A percentile compares a stretch with the other conserved stretches of the same genome.
Conservation (phyloP, 2,329 filamentous ascomycete species). For the Xylariaceae sp. region DNA sequence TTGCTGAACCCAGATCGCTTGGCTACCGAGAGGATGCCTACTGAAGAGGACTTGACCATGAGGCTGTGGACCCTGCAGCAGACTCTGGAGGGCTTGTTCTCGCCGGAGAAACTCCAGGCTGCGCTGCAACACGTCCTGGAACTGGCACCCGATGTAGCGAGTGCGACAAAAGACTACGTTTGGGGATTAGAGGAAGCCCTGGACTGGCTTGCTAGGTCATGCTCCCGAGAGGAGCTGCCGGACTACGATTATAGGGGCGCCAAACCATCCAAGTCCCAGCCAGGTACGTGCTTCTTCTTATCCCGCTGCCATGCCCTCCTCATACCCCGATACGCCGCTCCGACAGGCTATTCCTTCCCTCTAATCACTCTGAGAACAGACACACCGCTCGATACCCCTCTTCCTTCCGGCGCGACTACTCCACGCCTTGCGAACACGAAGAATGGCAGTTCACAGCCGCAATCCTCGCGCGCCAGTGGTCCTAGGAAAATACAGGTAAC, state of each 20-base stretch:
- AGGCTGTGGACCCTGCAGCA: constrained; percentile 82
- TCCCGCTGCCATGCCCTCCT: too few relatives aligned
- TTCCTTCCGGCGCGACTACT: constrained; percentile 45
- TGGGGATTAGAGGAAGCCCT: constrained; percentile 86
- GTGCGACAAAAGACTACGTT: constrained; percentile 56
- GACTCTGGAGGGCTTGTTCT: constrained; percentile 64
- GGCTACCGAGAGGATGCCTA: constrained; percentile 46
- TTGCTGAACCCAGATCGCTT: constrained; percentile 42
- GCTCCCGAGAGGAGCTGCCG: constrained; percentile 61
- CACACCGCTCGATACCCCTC: constrained; percentile 43
- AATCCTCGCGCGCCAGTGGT: constrained; percentile 26
- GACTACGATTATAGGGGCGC: constrained; percentile 55
- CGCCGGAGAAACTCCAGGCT: constrained; percentile 54
- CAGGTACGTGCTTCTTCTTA: constrained; percentile 24
- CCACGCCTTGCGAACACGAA: constrained; percentile 40
- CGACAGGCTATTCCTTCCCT: background rate
- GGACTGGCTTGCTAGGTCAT: constrained; percentile 84
- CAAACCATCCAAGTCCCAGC: constrained; percentile 32
- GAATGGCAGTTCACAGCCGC: constrained; percentile 27
- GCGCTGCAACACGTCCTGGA: constrained; percentile 62
- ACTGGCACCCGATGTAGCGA: constrained; percentile 57
- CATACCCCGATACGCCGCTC: background rate
- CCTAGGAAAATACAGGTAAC: constrained; percentile 42
- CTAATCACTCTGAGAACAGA: constrained; percentile 8
- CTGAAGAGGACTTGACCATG: constrained; percentile 73